Evolutionary conservation across 2,329 filamentous ascomycete genomes (phyloP).

Genomic region (Fonsecaea monophora): DNA sequence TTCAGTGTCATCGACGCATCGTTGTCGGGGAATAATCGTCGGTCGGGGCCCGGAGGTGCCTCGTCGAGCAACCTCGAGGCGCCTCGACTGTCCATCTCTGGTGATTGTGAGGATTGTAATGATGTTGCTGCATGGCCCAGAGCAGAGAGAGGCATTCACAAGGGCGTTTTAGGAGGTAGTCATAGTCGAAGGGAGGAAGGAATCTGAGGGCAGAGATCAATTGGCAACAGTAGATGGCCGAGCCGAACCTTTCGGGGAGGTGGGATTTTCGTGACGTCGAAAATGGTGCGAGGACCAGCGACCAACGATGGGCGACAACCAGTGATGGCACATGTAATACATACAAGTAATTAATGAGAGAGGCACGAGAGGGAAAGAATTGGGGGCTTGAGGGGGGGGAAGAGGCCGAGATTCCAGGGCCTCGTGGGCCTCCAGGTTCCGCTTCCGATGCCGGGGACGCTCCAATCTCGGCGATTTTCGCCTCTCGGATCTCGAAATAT

Average conservation of each 20-base stretch:
- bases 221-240: background rate
- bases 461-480: constrained; percentile 8
- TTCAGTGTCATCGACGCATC: constrained; percentile 59
- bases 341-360: background rate
- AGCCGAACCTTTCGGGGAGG: background rate
- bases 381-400: constrained; percentile 2
- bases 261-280: constrained; percentile 18
- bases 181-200: background rate
- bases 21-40: constrained; percentile 59
- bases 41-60: constrained; percentile 36
- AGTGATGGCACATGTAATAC: constrained; percentile 9
- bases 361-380: constrained; percentile 3
- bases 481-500: constrained; percentile 4
- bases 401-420: background rate
- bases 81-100: constrained; percentile 60
- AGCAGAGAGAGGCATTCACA: constrained; percentile 63
- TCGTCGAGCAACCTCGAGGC: constrained; percentile 43
- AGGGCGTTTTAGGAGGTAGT: constrained; percentile 17
- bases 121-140: constrained; percentile 59
- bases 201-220: background rate
- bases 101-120: constrained; percentile 42
- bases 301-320: background rate
- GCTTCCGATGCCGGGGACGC: constrained; percentile 14
- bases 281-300: background rate
- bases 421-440: background rate